Conservation (phyloP, 2,329 filamentous ascomycete genomes). For the Plenodomus lindquistii region DNA sequence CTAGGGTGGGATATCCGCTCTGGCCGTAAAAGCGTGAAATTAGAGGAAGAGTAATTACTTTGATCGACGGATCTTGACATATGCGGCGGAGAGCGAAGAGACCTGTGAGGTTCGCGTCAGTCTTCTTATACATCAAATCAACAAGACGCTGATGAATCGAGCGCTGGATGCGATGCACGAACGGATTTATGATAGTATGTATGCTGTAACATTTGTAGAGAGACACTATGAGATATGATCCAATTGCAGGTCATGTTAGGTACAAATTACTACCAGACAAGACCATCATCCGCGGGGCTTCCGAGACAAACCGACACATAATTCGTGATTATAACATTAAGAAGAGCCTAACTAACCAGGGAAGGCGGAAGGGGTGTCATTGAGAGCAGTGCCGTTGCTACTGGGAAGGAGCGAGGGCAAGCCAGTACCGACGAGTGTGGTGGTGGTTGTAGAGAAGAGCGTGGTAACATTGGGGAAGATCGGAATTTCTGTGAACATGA, state of each 20-base stretch:
- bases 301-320: not conserved
- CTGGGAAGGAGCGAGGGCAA: not conserved
- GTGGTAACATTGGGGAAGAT: not conserved
- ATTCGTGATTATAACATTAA: not conserved
- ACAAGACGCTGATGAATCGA: not conserved
- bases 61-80: constrained; percentile 40
- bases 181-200: not conserved
- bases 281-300: constrained; percentile 3
- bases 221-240: not conserved
- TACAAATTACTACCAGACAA: constrained; percentile 4
- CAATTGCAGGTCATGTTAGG: not conserved
- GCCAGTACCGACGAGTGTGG: not conserved
- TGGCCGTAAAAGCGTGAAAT: constrained; percentile 39
- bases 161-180: not conserved
- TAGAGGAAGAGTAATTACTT: constrained; percentile 45
- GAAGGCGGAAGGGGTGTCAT: not conserved
- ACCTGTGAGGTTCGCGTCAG: constrained; percentile 5
- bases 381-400: not conserved
- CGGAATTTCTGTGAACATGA: not conserved
- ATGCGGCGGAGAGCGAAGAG: constrained; percentile 33
- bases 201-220: not conserved
- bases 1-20: constrained; percentile 35
- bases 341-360: not conserved
- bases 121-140: not conserved
- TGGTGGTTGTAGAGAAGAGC: not conserved